Base-by-base conservation (phyloP, 371 early-diverging fungal genomes). In the Syncephalastrum sp. region DNA sequence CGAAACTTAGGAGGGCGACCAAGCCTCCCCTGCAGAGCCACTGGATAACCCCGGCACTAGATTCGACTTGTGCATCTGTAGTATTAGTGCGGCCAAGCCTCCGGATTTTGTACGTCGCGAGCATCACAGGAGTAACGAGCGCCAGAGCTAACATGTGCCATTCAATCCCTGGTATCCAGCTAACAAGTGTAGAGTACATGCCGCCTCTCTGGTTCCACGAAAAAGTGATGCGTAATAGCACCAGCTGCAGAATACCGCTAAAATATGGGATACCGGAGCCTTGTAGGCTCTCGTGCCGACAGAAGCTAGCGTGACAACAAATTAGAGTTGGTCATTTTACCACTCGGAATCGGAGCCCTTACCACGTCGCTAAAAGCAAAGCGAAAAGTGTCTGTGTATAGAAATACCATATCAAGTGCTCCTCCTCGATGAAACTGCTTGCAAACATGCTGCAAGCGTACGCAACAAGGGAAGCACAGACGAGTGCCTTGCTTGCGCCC, bases 361-460 rank as follows among this genome's bases (percentile, higher is more conserved):
- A 46, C 56, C 81, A 84, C 68, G 82, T 77, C 23, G 74, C 56
- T 7, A 77, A 65, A 19, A 83, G 54, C 0, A 79, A 50, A 24
- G 38, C 38, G 63, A 78, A 74, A 54, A 82, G 56, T 1, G 87
- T 86, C 55, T 87, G 86, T 25, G 65, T 57, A 64, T 82, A 82
- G 67, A 81, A 90, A 55, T 84, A 90, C 92, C 92, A 91, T 53
- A 83, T 82, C 54, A 72, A 75, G 52, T 87, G 89, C 60, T 91
- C 92, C 52, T 91, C 89, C 63, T 91, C 92, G 1, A 91, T 81
- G 66, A 85, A 84, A 48, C 90, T 90, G 47, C 88, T 89, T 1
- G 91, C 82, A 68, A 82, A 82, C 61, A 86, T 61, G 4, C 86
- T 82, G 10, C 78, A 27, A n/a, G 77, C 51, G 49, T 87, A 88